Evolutionary conservation across 208 protist species (phyloP).

Genomic region (Strigomonas culicis): DNA sequence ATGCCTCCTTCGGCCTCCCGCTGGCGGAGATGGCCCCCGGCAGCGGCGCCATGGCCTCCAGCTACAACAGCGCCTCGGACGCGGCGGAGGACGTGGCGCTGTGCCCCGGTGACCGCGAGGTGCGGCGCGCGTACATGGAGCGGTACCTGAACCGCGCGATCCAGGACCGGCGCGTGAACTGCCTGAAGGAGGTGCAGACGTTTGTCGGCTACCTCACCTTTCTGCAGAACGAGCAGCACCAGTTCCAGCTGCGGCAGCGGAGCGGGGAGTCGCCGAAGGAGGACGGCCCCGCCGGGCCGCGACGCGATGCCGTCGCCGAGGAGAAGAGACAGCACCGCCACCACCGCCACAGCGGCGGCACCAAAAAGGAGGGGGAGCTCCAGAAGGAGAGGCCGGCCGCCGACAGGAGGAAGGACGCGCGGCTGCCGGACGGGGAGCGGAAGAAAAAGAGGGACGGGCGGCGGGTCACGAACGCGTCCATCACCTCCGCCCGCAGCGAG

Average conservation of each 20-base stretch:
- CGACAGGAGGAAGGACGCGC: background rate
- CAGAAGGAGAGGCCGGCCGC: background rate
- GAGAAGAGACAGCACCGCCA: background rate
- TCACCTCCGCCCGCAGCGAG: too few species aligned
- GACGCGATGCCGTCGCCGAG: background rate
- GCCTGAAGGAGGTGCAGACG: constrained; percentile 45
- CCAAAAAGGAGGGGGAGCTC: background rate
- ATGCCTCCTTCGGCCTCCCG: too few species aligned
- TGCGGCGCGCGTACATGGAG: constrained; percentile 38
- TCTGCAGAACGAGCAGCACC: constrained; percentile 19
- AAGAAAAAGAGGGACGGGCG: background rate
- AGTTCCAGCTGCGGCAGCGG: background rate
- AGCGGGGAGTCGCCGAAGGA: background rate
- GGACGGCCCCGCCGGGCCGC: background rate
- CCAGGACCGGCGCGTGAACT: constrained; percentile 18
- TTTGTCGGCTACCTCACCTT: constrained; percentile 44
- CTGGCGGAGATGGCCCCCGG: background rate
- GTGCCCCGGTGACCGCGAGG: constrained; percentile 21
- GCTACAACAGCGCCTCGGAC: background rate
- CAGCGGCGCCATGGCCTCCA: background rate
- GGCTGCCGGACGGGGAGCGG: background rate
- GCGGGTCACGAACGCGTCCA: too few species aligned
- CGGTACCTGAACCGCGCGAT: constrained; percentile 36
- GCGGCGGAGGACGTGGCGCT: background rate
- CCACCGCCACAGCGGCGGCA: background rate